Conservation (phyloP, 2,329 filamentous ascomycete species). For the Coleophoma cylindrospora region DNA sequence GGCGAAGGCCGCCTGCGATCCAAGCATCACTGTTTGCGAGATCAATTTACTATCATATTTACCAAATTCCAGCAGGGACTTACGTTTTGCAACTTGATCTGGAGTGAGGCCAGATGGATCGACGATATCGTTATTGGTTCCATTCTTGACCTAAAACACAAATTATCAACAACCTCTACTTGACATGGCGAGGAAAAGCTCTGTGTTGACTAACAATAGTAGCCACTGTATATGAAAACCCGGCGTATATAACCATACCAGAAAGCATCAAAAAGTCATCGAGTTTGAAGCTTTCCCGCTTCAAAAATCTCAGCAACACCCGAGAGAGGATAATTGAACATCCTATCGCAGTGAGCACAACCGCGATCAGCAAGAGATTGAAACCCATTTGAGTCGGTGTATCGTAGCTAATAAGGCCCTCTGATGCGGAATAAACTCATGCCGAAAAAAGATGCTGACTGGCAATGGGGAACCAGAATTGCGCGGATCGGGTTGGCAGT, state of each 20-base stretch:
- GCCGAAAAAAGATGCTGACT: too few species aligned
- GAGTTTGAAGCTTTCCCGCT: constrained; percentile 11
- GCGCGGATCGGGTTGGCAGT: too few species aligned
- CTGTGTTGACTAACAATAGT: constrained; percentile 6
- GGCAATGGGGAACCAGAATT: too few species aligned
- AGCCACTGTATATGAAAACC: constrained; percentile 7
- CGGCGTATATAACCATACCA: constrained; percentile 8
- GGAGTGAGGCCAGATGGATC: constrained; percentile 3
- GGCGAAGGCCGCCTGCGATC: constrained; percentile 11
- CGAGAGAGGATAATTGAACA: constrained; percentile 13
- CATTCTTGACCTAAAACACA: constrained; percentile 9
- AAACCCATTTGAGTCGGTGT: too few species aligned
- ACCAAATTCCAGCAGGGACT: neutral
- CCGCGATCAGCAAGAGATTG: constrained; percentile 1
- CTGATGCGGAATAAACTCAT: too few species aligned
- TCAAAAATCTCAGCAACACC: constrained; percentile 12
- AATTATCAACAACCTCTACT: too few species aligned
- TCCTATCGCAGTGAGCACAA: constrained; percentile 11
- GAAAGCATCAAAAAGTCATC: constrained; percentile 18
- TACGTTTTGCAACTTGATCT: constrained; percentile 1
- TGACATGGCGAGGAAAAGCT: too few species aligned
- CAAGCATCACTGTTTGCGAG: constrained; percentile 9
- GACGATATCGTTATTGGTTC: constrained; percentile 7
- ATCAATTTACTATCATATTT: neutral
- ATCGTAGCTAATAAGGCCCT: too few species aligned